Evolutionary conservation across 306 rosid species (phyloP).

Genomic region (Trifolium pratense): DNA sequence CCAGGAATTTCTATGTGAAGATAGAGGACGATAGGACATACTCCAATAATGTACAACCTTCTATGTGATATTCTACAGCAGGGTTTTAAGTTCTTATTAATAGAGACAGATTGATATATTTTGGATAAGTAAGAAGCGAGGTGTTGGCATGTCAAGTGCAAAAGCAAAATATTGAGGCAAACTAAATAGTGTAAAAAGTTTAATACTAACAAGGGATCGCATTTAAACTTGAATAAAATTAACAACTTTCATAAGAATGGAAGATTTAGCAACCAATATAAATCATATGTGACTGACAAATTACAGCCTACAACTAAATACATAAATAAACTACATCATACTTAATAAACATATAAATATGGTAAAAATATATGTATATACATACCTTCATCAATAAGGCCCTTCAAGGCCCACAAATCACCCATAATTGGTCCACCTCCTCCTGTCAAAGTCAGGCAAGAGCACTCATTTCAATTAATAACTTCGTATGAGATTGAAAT

Average conservation of each 20-base stretch:
- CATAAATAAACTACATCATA: slow-evolving; percentile 16
- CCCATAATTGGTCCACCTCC: slow-evolving; percentile 99
- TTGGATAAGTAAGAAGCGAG: slow-evolving; percentile 6
- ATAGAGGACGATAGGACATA: slow-evolving; percentile 24
- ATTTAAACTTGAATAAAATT: slow-evolving; percentile 13
- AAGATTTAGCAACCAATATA: slow-evolving; percentile 17
- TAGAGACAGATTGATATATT: slow-evolving; percentile 1
- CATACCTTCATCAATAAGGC: slow-evolving; percentile 87
- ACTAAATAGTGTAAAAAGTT: not conserved
- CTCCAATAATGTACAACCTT: not conserved
- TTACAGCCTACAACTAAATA: slow-evolving; percentile 24
- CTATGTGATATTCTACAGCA: not conserved
- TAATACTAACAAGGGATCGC: slow-evolving; percentile 2
- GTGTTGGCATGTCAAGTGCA: not conserved
- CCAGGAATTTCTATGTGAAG: not conserved
- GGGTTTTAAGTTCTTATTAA: not conserved
- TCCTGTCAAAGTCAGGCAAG: slow-evolving; percentile 56
- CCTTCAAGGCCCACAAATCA: slow-evolving; percentile 98
- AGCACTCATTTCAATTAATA: slow-evolving; percentile 46
- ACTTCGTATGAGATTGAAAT: slow-evolving; percentile 7
- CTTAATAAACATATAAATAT: slow-evolving; percentile 6
- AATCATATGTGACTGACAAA: slow-evolving; percentile 19
- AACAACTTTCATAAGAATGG: slow-evolving; percentile 24
- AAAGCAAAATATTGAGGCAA: not conserved
- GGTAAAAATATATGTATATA: slow-evolving; percentile 18